Conservation (phyloP, 2,329 filamentous ascomycete species). For the Trichoderma brevicompactum region DNA sequence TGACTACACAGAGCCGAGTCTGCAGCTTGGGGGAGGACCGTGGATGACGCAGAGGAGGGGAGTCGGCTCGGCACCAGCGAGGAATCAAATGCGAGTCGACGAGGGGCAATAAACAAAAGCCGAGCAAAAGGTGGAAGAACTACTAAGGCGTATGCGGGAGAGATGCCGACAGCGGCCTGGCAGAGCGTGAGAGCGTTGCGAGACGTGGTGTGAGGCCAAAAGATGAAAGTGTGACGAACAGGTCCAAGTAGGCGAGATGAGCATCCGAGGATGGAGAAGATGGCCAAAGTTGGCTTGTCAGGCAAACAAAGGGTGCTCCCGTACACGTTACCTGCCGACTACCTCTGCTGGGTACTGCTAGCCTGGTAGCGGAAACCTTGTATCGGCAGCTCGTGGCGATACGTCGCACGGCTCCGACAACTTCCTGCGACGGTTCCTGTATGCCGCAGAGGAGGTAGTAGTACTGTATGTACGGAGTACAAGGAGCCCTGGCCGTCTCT, state of each 20-base stretch:
- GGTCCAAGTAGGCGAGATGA: slow-evolving; percentile 25
- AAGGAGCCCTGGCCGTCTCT: background rate
- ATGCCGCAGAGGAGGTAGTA: background rate
- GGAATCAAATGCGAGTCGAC: background rate
- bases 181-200: slow-evolving; percentile 35
- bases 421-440: background rate
- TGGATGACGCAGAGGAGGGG: slow-evolving; percentile 17
- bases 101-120: slow-evolving; percentile 4
- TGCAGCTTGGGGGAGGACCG: background rate
- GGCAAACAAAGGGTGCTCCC: background rate
- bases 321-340: background rate
- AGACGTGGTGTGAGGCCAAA: slow-evolving; percentile 22
- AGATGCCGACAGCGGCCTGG: slow-evolving; percentile 4
- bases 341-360: background rate
- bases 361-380: slow-evolving; percentile 14
- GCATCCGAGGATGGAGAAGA: slow-evolving; percentile 5
- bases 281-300: background rate
- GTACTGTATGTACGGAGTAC: background rate
- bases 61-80: background rate
- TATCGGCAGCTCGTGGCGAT: slow-evolving; percentile 8
- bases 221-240: slow-evolving; percentile 28
- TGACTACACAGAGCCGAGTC: slow-evolving; percentile 27
- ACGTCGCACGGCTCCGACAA: background rate
- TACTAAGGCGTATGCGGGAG: background rate
- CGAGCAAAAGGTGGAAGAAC: background rate